Evolutionary conservation across 108 stramenopile species (phyloP).

Genomic region (Skeletonema grethae): DNA sequence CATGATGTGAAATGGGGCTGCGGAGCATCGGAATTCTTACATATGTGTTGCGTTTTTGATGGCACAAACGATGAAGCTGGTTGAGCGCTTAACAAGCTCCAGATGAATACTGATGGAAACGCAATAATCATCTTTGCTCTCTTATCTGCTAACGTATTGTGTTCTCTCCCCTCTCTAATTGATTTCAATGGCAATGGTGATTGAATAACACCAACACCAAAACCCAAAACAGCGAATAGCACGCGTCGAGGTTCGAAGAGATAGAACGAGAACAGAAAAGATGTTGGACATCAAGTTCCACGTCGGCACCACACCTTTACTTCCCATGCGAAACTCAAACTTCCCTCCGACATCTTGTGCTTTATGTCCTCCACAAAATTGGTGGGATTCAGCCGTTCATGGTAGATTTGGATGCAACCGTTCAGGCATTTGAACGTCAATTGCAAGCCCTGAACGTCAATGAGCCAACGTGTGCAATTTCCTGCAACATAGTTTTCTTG

Average conservation of each 20-base stretch:
- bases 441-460: neutral
- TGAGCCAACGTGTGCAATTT: neutral
- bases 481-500: no score
- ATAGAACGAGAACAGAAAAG: neutral
- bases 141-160: neutral
- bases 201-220: neutral
- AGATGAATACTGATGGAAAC: neutral
- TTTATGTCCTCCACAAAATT: neutral
- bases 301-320: neutral
- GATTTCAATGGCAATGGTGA: no score
- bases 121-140: constrained; percentile 1
- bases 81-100: neutral
- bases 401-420: no score
- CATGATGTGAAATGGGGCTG: neutral
- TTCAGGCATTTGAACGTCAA: neutral
- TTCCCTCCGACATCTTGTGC: neutral
- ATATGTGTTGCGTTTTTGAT: constrained; percentile 2
- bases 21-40: neutral
- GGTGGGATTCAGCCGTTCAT: neutral
- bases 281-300: neutral
- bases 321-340: neutral
- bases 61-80: constrained; percentile 4
- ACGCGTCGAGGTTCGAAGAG: no score
- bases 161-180: neutral
- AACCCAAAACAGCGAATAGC: no score